Evolutionary conservation across 352 stramenopile species (phyloP), one percentile per base, ranked within the genome.

Genomic region (Thalassiosira exigua): DNA sequence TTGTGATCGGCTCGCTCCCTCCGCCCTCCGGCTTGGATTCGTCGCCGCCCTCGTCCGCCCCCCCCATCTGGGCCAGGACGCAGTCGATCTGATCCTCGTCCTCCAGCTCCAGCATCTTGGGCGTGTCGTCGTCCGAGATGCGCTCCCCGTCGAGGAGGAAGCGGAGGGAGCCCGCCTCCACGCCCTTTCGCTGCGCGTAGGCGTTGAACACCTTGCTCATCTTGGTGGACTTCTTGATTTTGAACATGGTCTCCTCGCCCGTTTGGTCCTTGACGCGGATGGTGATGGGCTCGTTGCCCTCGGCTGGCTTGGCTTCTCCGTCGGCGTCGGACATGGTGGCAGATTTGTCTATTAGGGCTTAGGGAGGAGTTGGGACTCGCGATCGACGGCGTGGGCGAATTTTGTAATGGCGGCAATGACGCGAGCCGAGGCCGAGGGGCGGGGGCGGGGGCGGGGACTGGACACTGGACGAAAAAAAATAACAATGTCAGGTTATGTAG

Each of bases 21-120:
- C 36, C 36, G 0, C 53, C 53, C n/a, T 50, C 44, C 14, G 68
- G 68, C 57, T 77, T 77, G 9, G 52, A 42, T 4, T 61, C 52
- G 17, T 29, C 36, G 24, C 36, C 54, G 19, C 36, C 53, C 21
- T 62, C 57, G 4, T 52, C 57, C 19, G 53, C 48, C 4, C 80
- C 75, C 12, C 80, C 80, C 46, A 76, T 42, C 57, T 87, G 80
- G 39, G 74, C 69, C 44, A 98, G 88, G 67, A 97, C 93, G 76
- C 95, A 98, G 79, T 98, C 96, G 70, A 98, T 98, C 84, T 98
- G 95, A 87, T 98, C 96, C 83, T 98, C 94, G 84, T 98, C 96
- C 78, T 98, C 95, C 42, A 98, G 87, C 57, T 98, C 96, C 41
- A 98, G 83, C 64, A 95, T 96, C 88, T 97, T 97, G 33, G 96